Conservation (phyloP, 176 grass and related monocot species). For the Aechmea fasciata region DNA sequence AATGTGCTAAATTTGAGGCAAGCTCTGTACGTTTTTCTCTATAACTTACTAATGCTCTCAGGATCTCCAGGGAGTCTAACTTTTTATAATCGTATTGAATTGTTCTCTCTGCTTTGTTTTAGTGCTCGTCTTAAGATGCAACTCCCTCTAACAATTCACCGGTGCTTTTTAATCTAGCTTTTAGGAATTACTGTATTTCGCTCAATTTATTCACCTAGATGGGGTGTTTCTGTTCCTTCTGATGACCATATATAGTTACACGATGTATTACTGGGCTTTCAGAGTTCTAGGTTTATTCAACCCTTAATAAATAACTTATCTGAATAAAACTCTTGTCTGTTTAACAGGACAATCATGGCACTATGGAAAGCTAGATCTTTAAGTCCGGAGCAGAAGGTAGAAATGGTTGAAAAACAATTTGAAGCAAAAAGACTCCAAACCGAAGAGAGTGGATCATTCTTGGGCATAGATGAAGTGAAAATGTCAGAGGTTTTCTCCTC, state of each 20-base stretch:
- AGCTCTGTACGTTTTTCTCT: no score
- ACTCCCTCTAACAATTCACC: no score
- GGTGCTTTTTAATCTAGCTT: no score
- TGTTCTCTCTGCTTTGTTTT: no score
- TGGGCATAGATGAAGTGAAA: constrained; percentile 64
- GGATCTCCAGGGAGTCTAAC: no score
- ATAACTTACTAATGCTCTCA: no score
- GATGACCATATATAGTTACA: no score
- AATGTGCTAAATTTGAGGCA: no score
- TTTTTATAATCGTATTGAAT: no score
- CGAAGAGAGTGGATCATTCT: constrained; percentile 64
- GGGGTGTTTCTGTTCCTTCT: no score
- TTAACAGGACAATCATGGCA: constrained; percentile 69
- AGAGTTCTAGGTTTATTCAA: background rate
- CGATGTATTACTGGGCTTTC: no score
- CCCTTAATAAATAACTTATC: background rate
- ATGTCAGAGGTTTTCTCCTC: constrained; percentile 57
- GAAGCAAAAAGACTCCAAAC: constrained; percentile 37
- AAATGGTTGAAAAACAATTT: constrained; percentile 73
- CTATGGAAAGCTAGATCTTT: constrained; percentile 91
- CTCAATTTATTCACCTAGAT: background rate
- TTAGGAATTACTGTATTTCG: background rate
- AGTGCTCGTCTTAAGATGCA: no score
- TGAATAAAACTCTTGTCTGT: background rate
- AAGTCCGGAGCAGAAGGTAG: constrained; percentile 57